Evolutionary conservation across 73 alveolate species (phyloP).

Genomic region (Uronychia setigera): DNA sequence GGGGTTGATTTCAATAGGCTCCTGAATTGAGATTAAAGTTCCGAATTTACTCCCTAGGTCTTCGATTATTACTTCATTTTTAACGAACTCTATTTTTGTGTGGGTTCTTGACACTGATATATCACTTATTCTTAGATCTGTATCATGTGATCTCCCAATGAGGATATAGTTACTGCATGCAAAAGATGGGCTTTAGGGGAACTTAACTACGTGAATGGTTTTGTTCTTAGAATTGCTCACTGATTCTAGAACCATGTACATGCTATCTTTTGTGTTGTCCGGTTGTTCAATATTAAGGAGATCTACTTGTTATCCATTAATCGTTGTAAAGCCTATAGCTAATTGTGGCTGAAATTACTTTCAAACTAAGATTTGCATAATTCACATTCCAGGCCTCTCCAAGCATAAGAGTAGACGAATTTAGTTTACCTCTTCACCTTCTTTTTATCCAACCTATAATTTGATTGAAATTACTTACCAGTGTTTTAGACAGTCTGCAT

Average conservation of each 20-base stretch:
- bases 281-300: neutral
- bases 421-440: conserved; percentile 23
- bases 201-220: conserved; percentile 23
- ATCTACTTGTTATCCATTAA: neutral
- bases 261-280: neutral
- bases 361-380: conserved; percentile 5
- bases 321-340: neutral
- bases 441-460: conserved; percentile 29
- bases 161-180: neutral
- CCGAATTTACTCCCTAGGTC: neutral
- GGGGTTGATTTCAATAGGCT: neutral
- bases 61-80: neutral
- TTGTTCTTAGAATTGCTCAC: conserved; percentile 27
- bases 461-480: conserved; percentile 17
- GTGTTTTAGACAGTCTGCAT: conserved; percentile 52
- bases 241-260: conserved; percentile 24
- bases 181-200: no score
- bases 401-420: conserved; percentile 18
- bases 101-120: neutral
- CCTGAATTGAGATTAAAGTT: neutral
- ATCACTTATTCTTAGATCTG: neutral
- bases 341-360: neutral
- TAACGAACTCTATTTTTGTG: neutral
- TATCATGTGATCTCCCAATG: neutral
- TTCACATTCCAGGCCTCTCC: conserved; percentile 39